Conservation (phyloP, 2,329 filamentous ascomycete genomes). For the Colletotrichum sp. region DNA sequence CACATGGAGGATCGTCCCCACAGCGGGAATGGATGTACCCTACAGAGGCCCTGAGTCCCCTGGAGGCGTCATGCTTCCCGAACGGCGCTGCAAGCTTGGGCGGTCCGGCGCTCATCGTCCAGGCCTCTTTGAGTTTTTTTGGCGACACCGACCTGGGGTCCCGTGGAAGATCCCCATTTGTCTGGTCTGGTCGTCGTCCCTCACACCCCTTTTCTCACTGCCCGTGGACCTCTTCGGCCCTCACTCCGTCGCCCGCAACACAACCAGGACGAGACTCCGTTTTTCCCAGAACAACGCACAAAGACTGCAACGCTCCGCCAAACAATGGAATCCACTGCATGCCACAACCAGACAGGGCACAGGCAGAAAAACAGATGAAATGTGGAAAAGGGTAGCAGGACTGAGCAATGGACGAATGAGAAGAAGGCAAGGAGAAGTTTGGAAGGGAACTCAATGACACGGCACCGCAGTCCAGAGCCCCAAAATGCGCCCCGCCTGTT, state of each 20-base stretch:
- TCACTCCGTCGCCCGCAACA: not conserved
- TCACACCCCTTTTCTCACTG: not conserved
- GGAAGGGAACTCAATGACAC: not conserved
- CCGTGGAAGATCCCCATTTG: not conserved
- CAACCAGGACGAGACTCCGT: not conserved
- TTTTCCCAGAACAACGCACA: not conserved
- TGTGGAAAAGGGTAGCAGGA: slow-evolving; percentile 1
- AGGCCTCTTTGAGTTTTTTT: not conserved
- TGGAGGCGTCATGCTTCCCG: slow-evolving; percentile 16
- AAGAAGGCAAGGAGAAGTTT: not conserved
- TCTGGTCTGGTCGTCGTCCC: not conserved
- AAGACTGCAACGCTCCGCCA: not conserved
- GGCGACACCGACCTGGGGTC: not conserved
- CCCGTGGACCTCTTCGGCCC: slow-evolving; percentile 7
- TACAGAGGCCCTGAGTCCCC: not conserved
- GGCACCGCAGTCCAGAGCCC: slow-evolving; percentile 1
- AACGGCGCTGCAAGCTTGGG: slow-evolving; percentile 9
- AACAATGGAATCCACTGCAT: not conserved
- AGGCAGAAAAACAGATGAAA: not conserved
- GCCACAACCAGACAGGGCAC: not conserved
- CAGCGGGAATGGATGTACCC: not conserved
- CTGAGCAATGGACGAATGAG: not conserved
- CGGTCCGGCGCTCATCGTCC: not conserved
- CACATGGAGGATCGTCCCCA: not conserved
- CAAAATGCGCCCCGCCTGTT: slow-evolving; percentile 1